Base-by-base conservation (phyloP, 2,329 filamentous ascomycete genomes). In the Metarhizium robertsii region DNA sequence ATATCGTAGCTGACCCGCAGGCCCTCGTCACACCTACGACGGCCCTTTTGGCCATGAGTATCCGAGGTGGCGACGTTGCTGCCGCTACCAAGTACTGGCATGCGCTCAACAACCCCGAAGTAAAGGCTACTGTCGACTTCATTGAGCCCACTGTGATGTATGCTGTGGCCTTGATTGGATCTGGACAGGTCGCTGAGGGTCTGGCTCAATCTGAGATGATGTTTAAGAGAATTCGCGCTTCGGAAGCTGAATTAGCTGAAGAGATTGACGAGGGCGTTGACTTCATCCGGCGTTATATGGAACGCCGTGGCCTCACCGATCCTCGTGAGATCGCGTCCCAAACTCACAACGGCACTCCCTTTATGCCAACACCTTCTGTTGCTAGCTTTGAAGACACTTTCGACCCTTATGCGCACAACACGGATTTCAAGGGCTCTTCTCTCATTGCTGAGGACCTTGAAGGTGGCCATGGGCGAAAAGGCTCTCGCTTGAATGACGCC, bases 101-200 rank as follows among this genome's bases (percentile, higher is more conserved):
- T 53, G 77, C 88, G 55, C 76, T 96, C 54, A 83, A 79, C 60
- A 79, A 76, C 43, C 79, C 84, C 2, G 79, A 84, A 57, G 77
- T 83, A 64, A 75, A 79, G 53, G 79, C 83, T 38, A 79, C 80
- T 13, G 69, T 79, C 54, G 76, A 84, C 36, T 86, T 95, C 69
- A 87, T 96, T 59, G 91, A 96, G 73, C 88, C 91, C 29, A 87
- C 90, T 13, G 83, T 89, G 56, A 96, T 96, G 90, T 96, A 92
- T 65, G 84, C 88, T 14, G 84, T 95, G 56, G 90, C 91, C 50
- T 78, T 97, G 69, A 87, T 97, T 66, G 88, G 89, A 54, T 90
- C 88, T 59, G 90, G 91, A 46, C 86, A 91, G 65, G 81, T 92
- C 51, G 84, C 86, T n/a, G 89, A 92, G 66, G 94, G 87, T 52